Base-by-base conservation (phyloP, 371 early-diverging fungal species). In the Circinella umbellata region DNA sequence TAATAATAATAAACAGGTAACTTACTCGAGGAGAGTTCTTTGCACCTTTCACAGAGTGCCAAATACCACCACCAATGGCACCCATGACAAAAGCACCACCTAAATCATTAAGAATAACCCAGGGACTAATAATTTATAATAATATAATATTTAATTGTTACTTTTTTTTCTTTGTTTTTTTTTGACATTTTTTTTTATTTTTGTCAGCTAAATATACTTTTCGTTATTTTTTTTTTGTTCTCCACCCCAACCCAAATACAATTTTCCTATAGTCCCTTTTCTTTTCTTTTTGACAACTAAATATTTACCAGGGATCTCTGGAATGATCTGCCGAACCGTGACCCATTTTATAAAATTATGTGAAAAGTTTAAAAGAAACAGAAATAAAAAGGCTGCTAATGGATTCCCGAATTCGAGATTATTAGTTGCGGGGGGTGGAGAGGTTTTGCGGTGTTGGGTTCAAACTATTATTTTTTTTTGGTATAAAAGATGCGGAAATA, bases 61-160 rank as follows among this genome's bases (percentile, higher is more conserved):
- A 96, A 69, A 95, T 87, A 79, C 96, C 92, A 71, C 98, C 97
- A 77, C 98, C 97, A 67, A 98, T 90, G 60, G 95, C 94, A 71
- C 99, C 99, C 95, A 99, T 96, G 75, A 91, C 92, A 79, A 98
- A 99, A 20, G 97, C 98, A 77, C 92, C 94, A 67, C 99, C 99
- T 59, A 94, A 84, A 84, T 99, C 99, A 83, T 96, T 93, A 64
- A 99, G 91, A 77, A 99, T 96, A 61, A 93, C 92, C 92, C 95
- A 98, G 66, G 99, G 99, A 79, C 96, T 92, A 74, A 47, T 47
- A 47, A 47, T 47, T 11, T 15, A 47, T 47, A 47, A 27, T 27
- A 27, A 27, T 27, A 37, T 42, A 0, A 42, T 10, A 55, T 39
- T 47, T 37, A 17, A 14, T 48, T 48, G 49, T 49, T 39, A 11